Evolutionary conservation across 768 basidiomycete genomes (phyloP), one percentile per base, ranked within the genome.

Genomic region (Mycena leptocephala): DNA sequence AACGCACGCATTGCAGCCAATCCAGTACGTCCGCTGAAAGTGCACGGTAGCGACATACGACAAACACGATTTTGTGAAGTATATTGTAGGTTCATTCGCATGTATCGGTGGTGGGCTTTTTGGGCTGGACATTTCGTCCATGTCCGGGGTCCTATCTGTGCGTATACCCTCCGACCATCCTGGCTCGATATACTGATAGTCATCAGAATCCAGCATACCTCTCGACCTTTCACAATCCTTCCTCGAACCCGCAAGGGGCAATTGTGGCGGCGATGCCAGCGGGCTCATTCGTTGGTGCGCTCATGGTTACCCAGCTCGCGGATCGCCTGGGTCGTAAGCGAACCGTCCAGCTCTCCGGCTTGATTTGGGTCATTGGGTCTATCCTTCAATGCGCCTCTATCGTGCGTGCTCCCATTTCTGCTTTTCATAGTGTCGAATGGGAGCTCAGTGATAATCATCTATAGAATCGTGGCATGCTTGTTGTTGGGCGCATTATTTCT

Each of bases 221-320:
- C 6, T 5, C 20, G 4, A 56, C 55, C 6, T 56, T 56, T 24
- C 55, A 56, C 55, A 56, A 56, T 10, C 55, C 55, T n/a, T 5
- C 20, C 26, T 56, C 55, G 5, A 56, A 56, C 18, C 20, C 55
- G 16, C 93, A 94, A 85, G 94, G 94, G 37, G 94, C 89, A 22
- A 95, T 95, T 56, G 92, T 94, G n/a, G 94, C 94, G 4, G 84
- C 93, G 48, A 95, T 95, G 94, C 94, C 94, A 22, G 94, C 93
- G 3, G 94, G 93, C 51, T 94, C 94, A 26, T 87, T 95, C 62
- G 71, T 92, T 37, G 94, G 94, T 24, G 89, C 94, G 5, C 89
- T 95, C 33, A 82, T 89, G 22, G 93, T 94, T 24, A 90, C 90
- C 5, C 84, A 88, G 51, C 87, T 95, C 61, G 94, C 93, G 28